These are phyloP conservation scores for Rhipidocladum racemiflorum DNA, from an alignment of 176 grass and related monocot genomes.

Conservation along the genomic window DNA sequence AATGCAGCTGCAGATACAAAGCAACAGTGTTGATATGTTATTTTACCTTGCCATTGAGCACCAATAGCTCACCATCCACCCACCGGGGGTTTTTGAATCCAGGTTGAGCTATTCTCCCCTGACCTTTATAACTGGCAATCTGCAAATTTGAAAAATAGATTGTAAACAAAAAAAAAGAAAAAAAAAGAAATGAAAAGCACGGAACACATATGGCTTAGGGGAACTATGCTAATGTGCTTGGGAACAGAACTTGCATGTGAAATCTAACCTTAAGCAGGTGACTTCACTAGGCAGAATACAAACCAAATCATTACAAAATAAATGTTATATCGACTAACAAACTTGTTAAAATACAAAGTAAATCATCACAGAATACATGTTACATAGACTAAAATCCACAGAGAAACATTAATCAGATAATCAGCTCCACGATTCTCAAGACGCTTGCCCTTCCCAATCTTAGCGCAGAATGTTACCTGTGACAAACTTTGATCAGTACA, in stretches of 20 bases:
- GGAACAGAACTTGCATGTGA: not conserved
- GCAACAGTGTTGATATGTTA: constrained; percentile 6
- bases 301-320: not conserved
- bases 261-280: constrained; percentile 13
- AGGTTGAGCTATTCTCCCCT: constrained; percentile 90
- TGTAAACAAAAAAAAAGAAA: constrained; percentile 1
- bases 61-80: constrained; percentile 86
- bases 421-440: constrained; percentile 63
- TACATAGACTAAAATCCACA: not conserved
- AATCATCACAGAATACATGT: not conserved
- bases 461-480: constrained; percentile 91
- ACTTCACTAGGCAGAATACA: not conserved
- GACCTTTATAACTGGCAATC: constrained; percentile 79
- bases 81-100: constrained; percentile 94
- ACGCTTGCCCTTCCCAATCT: constrained; percentile 77
- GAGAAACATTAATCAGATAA: constrained; percentile 7
- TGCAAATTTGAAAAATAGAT: constrained; percentile 24
- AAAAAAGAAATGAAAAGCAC: too few relatives aligned
- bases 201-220: not conserved
- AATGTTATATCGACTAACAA: not conserved
- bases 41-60: constrained; percentile 95
- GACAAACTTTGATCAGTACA: constrained; percentile 1
- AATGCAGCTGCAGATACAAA: constrained; percentile 9
- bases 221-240: constrained; percentile 15
- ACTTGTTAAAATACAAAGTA: too few relatives aligned